Evolutionary conservation across 345 rosid genomes (phyloP), one percentile per base, ranked within the genome.

Genomic region (Eucalyptus cloeziana): DNA sequence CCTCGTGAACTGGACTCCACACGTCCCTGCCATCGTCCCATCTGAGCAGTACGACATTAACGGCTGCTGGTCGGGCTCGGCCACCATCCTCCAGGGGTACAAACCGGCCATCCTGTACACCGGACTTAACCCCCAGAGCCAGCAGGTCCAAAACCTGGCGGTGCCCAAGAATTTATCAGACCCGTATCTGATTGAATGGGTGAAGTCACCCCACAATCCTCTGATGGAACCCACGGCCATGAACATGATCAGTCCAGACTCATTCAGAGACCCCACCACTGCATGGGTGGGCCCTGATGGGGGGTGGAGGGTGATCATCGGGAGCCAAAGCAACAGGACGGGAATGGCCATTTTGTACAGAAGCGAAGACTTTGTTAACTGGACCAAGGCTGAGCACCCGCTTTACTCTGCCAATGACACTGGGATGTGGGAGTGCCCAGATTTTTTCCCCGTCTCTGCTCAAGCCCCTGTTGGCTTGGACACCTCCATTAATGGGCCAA

Each of bases 391-490:
- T 31, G 7, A 85, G 4, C 88, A 89, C 21, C 95, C 94, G 2
- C 83, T 94, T 7, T 91, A 94, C 54, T 92, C 94, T 3, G 90
- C 54, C 10, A 40, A 58, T 1, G 49, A 89, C 5, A 91, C 96
- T 0, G 95, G 94, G 4, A 95, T 93, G 94, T 95, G 93, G 94
- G 95, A 94, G 87, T 95, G 96, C 88, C 95, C 95, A 1, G 95
- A 95, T 90, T 95, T 95, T 80, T 95, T 62, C 49, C 95, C 94
- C 1, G 94, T 94, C n/a, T 83, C 91, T 1, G 17, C 49, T 1
- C n/a, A 80, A 8, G 52, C 86, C 14, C 51, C 86, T 43, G 76
- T 62, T 4, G 96, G 95, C 15, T 87, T 93, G 69, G 95, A 94
- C 56, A 87, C 92, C 22, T 93, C 94, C 6, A 87, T 69, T 10